A percentile compares a stretch with the other conserved stretches of the same genome.
These are phyloP conservation scores for Scalesia atractyloides DNA, from an alignment of 129 eudicot genomes.

Conservation along the genomic window DNA sequence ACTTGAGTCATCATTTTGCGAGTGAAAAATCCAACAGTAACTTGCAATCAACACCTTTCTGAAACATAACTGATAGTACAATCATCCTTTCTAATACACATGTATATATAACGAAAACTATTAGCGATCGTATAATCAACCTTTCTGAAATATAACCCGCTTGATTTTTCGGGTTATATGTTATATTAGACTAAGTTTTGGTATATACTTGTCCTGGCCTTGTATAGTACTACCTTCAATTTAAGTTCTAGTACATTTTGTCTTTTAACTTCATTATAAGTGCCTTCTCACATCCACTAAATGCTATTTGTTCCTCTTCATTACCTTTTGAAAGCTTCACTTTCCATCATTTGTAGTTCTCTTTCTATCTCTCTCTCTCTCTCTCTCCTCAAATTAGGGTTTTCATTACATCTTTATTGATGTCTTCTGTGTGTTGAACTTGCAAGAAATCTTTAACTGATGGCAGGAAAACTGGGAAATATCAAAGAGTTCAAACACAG, in stretches of 20 bases:
- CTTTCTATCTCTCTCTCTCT: not conserved
- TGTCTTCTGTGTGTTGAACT: constrained; percentile 3
- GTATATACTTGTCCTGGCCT: not conserved
- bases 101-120: no score
- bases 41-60: no score
- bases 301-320: constrained; percentile 24
- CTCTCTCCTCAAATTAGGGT: constrained; percentile 27
- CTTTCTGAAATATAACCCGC: no score
- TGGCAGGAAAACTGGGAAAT: constrained; percentile 23
- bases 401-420: constrained; percentile 13
- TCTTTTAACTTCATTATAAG: constrained; percentile 7
- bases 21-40: no score
- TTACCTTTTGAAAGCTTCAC: constrained; percentile 22
- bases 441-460: constrained; percentile 9
- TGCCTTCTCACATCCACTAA: constrained; percentile 26
- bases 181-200: no score
- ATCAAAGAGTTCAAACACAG: constrained; percentile 9
- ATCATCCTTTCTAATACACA: no score
- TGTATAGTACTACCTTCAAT: not conserved
- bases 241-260: constrained; percentile 19
- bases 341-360: constrained; percentile 11
- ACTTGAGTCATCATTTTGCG: no score
- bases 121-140: no score
- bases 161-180: no score
- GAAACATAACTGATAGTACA: no score